phyloP scores from a whole-genome alignment of 78 protist species.

The Isochrysis galbana region DNA sequence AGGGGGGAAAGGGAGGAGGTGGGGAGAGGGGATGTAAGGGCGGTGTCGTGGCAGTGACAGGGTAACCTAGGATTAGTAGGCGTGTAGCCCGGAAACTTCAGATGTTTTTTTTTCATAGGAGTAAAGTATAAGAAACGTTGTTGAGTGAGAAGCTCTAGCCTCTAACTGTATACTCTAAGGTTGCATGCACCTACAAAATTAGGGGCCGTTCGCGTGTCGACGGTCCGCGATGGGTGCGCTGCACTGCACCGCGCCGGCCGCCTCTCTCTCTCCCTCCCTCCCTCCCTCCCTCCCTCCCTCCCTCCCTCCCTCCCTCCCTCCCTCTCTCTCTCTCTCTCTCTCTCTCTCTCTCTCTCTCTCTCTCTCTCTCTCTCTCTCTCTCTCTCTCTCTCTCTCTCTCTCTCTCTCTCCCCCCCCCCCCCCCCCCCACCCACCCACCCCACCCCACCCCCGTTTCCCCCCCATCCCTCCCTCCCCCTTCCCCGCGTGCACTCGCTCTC shows the following conservation, averaged over 20 bases:
- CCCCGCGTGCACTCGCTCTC: not conserved
- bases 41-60: too few species aligned
- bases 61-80: too few species aligned
- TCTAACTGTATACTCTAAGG: too few species aligned
- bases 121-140: too few species aligned
- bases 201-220: too few species aligned
- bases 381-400: not conserved
- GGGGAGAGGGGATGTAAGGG: too few species aligned
- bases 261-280: not conserved
- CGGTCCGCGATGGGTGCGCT: too few species aligned
- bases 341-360: not conserved
- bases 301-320: not conserved
- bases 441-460: not conserved
- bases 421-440: not conserved
- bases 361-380: not conserved
- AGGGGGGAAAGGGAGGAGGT: too few species aligned
- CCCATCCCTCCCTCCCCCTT: not conserved
- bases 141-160: too few species aligned
- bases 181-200: too few species aligned
- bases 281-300: not conserved
- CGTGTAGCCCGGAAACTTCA: too few species aligned
- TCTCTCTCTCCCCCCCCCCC: not conserved
- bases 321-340: not conserved
- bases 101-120: too few species aligned
- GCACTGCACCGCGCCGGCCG: conserved; percentile 4